Conservation (phyloP, 805 yeast species). For the Naumovozyma dairenensis region DNA sequence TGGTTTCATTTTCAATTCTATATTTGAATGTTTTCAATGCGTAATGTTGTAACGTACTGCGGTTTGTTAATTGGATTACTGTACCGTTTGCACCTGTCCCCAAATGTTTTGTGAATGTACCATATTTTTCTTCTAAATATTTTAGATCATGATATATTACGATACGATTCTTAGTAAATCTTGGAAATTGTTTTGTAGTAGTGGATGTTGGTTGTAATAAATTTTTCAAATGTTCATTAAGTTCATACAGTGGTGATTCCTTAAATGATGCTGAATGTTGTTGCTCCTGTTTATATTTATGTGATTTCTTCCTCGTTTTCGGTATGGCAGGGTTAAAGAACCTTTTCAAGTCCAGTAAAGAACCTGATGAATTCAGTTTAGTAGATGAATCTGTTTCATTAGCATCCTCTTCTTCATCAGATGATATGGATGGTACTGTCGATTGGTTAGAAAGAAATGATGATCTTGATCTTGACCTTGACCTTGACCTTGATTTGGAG, state of each 20-base stretch:
- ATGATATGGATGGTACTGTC: background rate
- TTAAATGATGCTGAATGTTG: background rate
- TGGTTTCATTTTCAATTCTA: conserved; percentile 53
- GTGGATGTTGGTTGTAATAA: conserved; percentile 18
- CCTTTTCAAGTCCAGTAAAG: conserved; percentile 62
- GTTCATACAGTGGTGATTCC: background rate
- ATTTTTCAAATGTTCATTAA: background rate
- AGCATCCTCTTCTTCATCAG: too few species aligned
- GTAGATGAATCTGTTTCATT: background rate
- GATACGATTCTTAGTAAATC: conserved; percentile 5
- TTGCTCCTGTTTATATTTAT: conserved; percentile 1
- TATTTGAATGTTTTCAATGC: conserved; percentile 79
- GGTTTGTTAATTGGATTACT: conserved; percentile 59
- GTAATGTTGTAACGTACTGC: conserved; percentile 56
- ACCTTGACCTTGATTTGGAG: background rate
- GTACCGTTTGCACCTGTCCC: conserved; percentile 88
- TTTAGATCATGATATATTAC: background rate
- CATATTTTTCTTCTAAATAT: conserved; percentile 42
- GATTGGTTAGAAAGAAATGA: background rate
- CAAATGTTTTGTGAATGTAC: conserved; percentile 59
- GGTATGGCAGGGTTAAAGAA: conserved; percentile 46
- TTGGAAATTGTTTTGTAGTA: conserved; percentile 23
- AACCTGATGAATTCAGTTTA: conserved; percentile 15
- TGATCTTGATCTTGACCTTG: background rate
- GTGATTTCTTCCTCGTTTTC: conserved; percentile 8